These are phyloP conservation scores for Phytophthora chlamydospora DNA, from an alignment of 352 stramenopile species.

Conservation along the genomic window DNA sequence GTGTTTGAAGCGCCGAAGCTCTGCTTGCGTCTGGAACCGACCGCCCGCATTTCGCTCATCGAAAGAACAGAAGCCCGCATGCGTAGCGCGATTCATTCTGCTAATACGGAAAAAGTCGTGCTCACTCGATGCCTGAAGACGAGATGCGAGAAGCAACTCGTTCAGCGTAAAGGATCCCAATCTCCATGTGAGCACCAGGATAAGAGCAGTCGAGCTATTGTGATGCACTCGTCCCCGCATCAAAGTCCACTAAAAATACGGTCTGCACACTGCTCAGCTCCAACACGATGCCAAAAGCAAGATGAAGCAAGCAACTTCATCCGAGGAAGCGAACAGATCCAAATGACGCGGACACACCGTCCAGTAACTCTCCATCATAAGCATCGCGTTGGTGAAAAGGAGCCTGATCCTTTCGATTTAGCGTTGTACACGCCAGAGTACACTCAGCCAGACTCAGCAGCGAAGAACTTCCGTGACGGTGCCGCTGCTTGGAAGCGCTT, in stretches of 20 bases:
- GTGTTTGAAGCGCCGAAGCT: slow-evolving; percentile 81
- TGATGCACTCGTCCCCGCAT: slow-evolving; percentile 23
- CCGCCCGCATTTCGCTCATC: slow-evolving; percentile 81
- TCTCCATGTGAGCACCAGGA: slow-evolving; percentile 4
- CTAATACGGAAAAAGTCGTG: slow-evolving; percentile 4
- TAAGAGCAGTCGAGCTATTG: slow-evolving; percentile 26
- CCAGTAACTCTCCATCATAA: not conserved
- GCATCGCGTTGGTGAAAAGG: not conserved
- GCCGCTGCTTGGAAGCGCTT: slow-evolving; percentile 45
- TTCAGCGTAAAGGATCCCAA: not conserved
- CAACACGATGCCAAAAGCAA: not conserved
- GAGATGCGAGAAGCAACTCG: not conserved
- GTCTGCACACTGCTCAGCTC: not conserved
- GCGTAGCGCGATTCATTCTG: slow-evolving; percentile 63
- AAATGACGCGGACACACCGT: slow-evolving; percentile 7
- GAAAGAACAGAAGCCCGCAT: slow-evolving; percentile 75
- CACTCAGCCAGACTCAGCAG: slow-evolving; percentile 24
- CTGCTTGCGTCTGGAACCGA: slow-evolving; percentile 73
- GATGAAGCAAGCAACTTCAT: not conserved
- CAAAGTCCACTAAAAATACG: slow-evolving; percentile 35
- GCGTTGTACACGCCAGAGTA: slow-evolving; percentile 47
- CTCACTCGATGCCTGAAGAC: slow-evolving; percentile 1
- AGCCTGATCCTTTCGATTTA: slow-evolving; percentile 38
- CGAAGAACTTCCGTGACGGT: slow-evolving; percentile 24
- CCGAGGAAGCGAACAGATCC: not conserved